phyloP scores from a whole-genome alignment of 192 early-diverging fungal species.

The Coemansia sp. region DNA sequence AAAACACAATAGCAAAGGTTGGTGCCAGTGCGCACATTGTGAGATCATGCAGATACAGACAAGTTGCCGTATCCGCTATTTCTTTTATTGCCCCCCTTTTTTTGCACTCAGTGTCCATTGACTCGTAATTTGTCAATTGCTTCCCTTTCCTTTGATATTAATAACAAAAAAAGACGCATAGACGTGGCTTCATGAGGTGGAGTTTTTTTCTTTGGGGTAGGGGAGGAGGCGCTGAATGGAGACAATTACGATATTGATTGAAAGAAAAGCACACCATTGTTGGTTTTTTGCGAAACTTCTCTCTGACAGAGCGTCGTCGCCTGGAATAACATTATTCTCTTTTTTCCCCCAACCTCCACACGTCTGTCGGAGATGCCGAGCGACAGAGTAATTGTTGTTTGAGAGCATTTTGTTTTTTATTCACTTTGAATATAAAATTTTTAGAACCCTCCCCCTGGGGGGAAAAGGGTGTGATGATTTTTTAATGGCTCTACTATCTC shows the following conservation, averaged over 20 bases:
- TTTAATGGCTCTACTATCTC: neutral
- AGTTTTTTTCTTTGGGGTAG: neutral
- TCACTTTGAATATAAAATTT: neutral
- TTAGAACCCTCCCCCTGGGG: neutral
- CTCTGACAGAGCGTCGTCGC: constrained; percentile 1
- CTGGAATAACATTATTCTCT: neutral
- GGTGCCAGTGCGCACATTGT: neutral
- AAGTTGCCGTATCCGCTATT: neutral
- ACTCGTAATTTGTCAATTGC: neutral
- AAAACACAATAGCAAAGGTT: neutral
- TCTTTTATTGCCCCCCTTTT: neutral
- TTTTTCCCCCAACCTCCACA: neutral
- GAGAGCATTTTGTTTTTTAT: neutral
- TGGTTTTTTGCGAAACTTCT: neutral
- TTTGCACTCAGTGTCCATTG: neutral
- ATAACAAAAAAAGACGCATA: neutral
- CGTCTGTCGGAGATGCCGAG: constrained; percentile 2
- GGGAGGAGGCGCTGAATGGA: constrained; percentile 1
- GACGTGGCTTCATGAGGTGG: neutral
- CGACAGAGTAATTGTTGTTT: neutral
- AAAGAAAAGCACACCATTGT: neutral
- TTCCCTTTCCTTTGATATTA: neutral
- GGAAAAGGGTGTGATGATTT: neutral
- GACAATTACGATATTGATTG: neutral
- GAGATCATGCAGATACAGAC: neutral